phyloP scores from a whole-genome alignment of 306 rosid genomes.

The Cucumis cinereus region DNA sequence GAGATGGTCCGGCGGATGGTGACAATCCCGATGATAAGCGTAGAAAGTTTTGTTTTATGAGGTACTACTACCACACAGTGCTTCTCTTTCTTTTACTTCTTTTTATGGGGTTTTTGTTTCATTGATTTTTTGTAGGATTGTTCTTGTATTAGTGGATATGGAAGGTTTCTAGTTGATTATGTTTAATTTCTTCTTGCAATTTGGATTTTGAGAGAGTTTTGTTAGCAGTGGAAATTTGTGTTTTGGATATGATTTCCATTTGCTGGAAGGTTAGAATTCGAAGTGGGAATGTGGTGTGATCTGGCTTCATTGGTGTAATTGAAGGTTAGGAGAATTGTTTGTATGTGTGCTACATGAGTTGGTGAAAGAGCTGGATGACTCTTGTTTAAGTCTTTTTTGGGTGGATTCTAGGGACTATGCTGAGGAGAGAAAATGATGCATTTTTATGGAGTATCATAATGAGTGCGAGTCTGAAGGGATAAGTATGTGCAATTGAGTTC shows the following conservation, averaged over 20 bases:
- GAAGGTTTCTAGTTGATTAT: neutral
- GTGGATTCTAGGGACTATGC: neutral
- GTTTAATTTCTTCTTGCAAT: neutral
- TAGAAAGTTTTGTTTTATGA: conserved; percentile 30
- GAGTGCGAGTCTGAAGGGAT: neutral
- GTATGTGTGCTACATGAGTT: no score
- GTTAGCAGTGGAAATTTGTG: neutral
- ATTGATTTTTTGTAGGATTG: no score
- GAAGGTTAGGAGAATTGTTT: neutral
- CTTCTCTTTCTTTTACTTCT: neutral
- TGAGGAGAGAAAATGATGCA: neutral
- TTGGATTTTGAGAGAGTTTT: neutral
- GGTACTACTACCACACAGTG: conserved; percentile 15
- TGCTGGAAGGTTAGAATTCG: neutral
- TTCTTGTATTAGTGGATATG: neutral
- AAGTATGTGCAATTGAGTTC: neutral
- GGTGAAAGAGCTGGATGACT: neutral
- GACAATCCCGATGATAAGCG: conserved; percentile 54
- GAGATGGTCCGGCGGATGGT: conserved; percentile 32
- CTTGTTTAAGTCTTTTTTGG: neutral
- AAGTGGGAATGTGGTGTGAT: neutral
- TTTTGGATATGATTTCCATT: neutral
- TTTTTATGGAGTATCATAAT: neutral
- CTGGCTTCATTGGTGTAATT: neutral
- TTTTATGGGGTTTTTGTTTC: neutral